Percentiles rank a stretch among this genome's conserved stretches.
These are phyloP conservation scores for Suhomyces sp. DNA, from an alignment of 805 yeast species.

Conservation along the genomic window DNA sequence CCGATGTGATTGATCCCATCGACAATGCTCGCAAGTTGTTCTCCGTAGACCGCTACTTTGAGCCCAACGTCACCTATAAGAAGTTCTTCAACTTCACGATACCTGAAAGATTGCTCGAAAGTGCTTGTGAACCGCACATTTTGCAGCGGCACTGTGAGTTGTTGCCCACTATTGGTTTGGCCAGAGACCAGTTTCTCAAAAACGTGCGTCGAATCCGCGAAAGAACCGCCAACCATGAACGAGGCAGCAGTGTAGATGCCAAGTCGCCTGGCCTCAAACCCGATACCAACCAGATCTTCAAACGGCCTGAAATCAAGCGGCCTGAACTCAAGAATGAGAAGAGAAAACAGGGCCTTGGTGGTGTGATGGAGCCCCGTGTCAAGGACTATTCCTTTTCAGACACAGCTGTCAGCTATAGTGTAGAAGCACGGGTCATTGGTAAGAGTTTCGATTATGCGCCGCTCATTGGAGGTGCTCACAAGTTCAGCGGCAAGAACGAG, in stretches of 20 bases:
- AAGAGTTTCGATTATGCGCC: constrained; percentile 19
- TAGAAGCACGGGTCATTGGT: constrained; percentile 27
- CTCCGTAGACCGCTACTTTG: constrained; percentile 15
- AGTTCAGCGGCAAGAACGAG: constrained; percentile 15
- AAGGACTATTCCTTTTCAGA: constrained; percentile 26
- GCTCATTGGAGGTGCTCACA: constrained; percentile 5
- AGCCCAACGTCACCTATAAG: constrained; percentile 23
- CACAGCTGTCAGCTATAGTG: constrained; percentile 27
- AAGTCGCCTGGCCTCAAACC: not conserved
- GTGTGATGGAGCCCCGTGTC: constrained; percentile 11
- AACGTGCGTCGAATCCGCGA: constrained; percentile 9
- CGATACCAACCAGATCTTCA: not conserved
- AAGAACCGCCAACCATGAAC: not conserved
- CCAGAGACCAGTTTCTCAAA: constrained; percentile 23
- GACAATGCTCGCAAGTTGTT: constrained; percentile 19
- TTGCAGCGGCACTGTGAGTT: constrained; percentile 23
- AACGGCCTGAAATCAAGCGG: not conserved
- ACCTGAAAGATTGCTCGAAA: constrained; percentile 27
- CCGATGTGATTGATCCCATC: constrained; percentile 16
- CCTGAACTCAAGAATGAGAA: not conserved
- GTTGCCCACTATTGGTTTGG: constrained; percentile 25
- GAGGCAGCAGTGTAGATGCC: not conserved
- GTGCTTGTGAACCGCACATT: constrained; percentile 26
- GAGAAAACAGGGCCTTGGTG: not conserved
- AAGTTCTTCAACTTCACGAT: constrained; percentile 26